phyloP scores from a whole-genome alignment of 768 basidiomycete genomes.

The Amanita molliuscula region DNA sequence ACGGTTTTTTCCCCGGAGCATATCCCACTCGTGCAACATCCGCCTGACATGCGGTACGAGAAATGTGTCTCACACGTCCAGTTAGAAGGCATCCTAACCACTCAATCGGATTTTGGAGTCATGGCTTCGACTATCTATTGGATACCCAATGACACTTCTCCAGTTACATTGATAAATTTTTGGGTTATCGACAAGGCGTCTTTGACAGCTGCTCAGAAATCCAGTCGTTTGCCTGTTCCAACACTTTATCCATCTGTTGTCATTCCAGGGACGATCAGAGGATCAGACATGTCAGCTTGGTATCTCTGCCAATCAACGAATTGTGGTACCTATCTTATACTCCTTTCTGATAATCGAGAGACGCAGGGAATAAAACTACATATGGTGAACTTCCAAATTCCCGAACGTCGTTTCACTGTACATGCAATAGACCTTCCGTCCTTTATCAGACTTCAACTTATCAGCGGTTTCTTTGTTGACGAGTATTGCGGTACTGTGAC shows the following conservation, averaged over 20 bases:
- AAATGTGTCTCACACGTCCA: neutral
- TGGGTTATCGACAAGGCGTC: slow-evolving; percentile 4
- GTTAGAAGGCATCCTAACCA: slow-evolving; percentile 3
- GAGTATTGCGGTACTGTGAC: slow-evolving; percentile 17
- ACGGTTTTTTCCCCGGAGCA: neutral
- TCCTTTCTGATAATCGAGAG: neutral
- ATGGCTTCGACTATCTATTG: slow-evolving; percentile 2
- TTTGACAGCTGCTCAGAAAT: neutral
- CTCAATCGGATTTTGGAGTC: neutral
- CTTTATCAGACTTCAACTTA: slow-evolving; percentile 9
- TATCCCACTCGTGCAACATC: neutral
- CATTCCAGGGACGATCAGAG: neutral
- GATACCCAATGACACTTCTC: neutral
- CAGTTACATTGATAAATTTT: neutral
- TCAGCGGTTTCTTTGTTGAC: slow-evolving; percentile 16
- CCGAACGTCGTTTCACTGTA: slow-evolving; percentile 2
- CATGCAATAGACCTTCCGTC: slow-evolving; percentile 14
- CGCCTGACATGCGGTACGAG: neutral
- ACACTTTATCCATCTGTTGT: neutral
- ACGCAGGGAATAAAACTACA: neutral
- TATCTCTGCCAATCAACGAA: slow-evolving; percentile 1
- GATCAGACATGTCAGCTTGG: neutral
- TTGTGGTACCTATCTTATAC: neutral
- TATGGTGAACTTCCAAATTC: slow-evolving; percentile 1
- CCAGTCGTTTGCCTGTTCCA: neutral